Evolutionary conservation across 148 eudicot genomes (phyloP).

Genomic region (Chenopodium quinoa): DNA sequence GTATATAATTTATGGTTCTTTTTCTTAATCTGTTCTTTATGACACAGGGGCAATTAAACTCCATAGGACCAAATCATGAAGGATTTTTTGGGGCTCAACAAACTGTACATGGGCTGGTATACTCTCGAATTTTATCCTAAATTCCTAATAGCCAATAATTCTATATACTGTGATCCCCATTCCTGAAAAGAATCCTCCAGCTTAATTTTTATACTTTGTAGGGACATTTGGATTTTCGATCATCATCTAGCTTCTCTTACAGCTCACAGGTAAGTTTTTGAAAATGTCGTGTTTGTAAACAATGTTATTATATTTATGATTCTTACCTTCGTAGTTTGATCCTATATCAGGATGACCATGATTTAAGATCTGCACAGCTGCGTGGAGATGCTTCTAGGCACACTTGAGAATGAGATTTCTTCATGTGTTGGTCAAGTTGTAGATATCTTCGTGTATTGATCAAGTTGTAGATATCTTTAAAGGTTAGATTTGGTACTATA

Average conservation of each 20-base stretch:
- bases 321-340: conserved; percentile 1
- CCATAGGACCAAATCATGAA: conserved; percentile 70
- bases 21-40: background rate
- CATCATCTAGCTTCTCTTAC: conserved; percentile 58
- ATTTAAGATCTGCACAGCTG: conserved; percentile 33
- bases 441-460: conserved; percentile 14
- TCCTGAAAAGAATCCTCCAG: background rate
- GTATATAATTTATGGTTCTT: background rate
- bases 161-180: background rate
- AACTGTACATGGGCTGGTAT: conserved; percentile 76
- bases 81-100: conserved; percentile 77
- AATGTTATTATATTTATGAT: background rate
- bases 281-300: background rate
- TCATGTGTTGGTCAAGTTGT: conserved; percentile 15
- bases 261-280: conserved; percentile 51
- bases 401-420: conserved; percentile 8
- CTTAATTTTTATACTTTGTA: conserved; percentile 23
- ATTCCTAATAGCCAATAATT: background rate
- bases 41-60: conserved; percentile 66
- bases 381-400: conserved; percentile 38
- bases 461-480: conserved; percentile 16
- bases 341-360: conserved; percentile 38
- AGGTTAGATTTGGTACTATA: conserved; percentile 4
- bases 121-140: background rate
- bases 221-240: conserved; percentile 83